phyloP scores from a whole-genome alignment of 2,329 filamentous ascomycete species.

The Tolypocladium ovalisporum region DNA sequence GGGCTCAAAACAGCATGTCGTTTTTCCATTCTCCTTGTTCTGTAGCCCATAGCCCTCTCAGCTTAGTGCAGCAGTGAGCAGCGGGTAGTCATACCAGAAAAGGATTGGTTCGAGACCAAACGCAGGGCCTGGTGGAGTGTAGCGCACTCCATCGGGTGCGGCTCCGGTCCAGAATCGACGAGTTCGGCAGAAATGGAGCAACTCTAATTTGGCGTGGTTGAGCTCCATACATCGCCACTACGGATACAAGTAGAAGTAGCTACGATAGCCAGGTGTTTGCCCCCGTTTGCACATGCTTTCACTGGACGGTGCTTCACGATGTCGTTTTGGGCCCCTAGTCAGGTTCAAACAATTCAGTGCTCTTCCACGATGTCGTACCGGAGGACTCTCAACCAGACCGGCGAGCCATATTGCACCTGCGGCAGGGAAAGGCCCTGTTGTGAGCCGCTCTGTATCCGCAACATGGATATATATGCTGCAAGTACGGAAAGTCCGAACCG shows the following conservation, averaged over 20 bases:
- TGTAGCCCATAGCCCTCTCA: not conserved
- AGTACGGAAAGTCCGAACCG: not conserved
- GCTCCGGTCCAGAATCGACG: not conserved
- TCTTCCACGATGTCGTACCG: not conserved
- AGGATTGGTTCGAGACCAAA: not conserved
- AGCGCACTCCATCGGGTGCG: not conserved
- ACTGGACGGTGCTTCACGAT: not conserved
- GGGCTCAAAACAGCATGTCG: not conserved
- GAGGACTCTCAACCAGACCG: not conserved
- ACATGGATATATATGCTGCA: too few relatives aligned
- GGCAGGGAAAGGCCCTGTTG: not conserved
- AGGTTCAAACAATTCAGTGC: too few relatives aligned
- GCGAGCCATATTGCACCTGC: not conserved
- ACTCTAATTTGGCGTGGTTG: not conserved
- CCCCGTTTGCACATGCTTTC: not conserved
- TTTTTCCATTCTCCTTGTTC: not conserved
- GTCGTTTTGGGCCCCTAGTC: too few relatives aligned
- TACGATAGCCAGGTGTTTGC: not conserved
- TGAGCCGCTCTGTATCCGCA: not conserved
- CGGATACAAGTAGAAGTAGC: not conserved
- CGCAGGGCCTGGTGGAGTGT: not conserved
- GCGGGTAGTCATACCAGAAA: not conserved
- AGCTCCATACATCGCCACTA: not conserved
- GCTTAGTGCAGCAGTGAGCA: not conserved
- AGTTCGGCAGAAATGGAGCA: not conserved